These are phyloP conservation scores for Nemania abortiva DNA, from an alignment of 2,329 filamentous ascomycete genomes.

Conservation along the genomic window DNA sequence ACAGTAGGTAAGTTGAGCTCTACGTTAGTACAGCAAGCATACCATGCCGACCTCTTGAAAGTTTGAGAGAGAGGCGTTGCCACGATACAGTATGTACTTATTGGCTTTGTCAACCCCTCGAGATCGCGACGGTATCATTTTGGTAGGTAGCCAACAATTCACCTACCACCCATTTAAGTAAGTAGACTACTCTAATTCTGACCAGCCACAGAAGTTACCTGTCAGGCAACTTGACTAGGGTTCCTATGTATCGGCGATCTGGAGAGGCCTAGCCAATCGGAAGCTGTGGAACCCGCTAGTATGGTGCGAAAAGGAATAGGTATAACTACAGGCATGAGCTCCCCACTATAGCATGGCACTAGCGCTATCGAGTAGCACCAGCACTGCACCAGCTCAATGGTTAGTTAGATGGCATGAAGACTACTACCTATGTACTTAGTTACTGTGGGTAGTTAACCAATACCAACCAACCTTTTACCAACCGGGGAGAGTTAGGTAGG, in stretches of 20 bases:
- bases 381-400: background rate
- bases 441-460: too few relatives aligned
- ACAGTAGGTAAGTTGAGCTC: too few relatives aligned
- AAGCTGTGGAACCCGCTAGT: slow-evolving; percentile 16
- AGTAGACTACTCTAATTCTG: background rate
- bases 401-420: slow-evolving; percentile 25
- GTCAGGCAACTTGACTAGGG: slow-evolving; percentile 2
- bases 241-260: background rate
- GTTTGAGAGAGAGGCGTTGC: too few relatives aligned
- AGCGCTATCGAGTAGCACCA: slow-evolving; percentile 7
- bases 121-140: too few relatives aligned
- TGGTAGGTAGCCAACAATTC: too few relatives aligned
- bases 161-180: too few relatives aligned
- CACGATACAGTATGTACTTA: too few relatives aligned
- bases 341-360: slow-evolving; percentile 3
- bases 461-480: slow-evolving; percentile 27
- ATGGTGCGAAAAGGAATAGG: background rate
- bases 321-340: slow-evolving; percentile 10
- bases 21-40: too few relatives aligned
- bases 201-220: background rate
- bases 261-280: slow-evolving; percentile 23
- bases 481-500: slow-evolving; percentile 10
- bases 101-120: too few relatives aligned
- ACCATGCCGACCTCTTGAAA: too few relatives aligned
- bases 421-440: too few relatives aligned